Evolutionary conservation across 495 filamentous ascomycete species (phyloP).

Genomic region (Rhypophila decipiens): DNA sequence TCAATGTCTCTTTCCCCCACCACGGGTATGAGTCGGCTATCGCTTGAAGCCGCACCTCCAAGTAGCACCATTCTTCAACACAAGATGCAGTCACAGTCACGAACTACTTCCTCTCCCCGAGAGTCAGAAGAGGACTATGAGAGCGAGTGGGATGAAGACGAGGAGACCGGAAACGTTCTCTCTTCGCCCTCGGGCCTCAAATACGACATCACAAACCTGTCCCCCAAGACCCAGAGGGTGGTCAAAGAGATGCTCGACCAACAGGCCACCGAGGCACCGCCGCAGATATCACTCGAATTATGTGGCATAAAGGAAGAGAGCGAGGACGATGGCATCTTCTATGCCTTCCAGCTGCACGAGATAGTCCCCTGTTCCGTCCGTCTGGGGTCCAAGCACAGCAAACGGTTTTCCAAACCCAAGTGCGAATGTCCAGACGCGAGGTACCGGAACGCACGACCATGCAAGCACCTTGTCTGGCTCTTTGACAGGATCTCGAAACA

Average conservation of each 20-base stretch:
- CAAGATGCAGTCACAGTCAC: too few species aligned
- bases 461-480: constrained; percentile 44
- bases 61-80: too few species aligned
- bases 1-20: constrained; percentile 31
- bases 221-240: constrained; percentile 13
- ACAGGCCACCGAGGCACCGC: constrained; percentile 13
- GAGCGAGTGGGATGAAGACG: constrained; percentile 23
- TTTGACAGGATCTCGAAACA: constrained; percentile 39
- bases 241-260: constrained; percentile 18
- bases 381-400: constrained; percentile 29
- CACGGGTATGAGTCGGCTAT: constrained; percentile 34
- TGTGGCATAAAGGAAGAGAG: constrained; percentile 29
- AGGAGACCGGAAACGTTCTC: constrained; percentile 23
- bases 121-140: constrained; percentile 14
- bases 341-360: constrained; percentile 43
- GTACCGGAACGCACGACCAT: constrained; percentile 22
- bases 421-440: constrained; percentile 35
- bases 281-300: constrained; percentile 35
- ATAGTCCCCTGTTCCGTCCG: constrained; percentile 38
- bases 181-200: constrained; percentile 30
- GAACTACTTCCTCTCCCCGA: constrained; percentile 1
- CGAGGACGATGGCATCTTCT: constrained; percentile 30
- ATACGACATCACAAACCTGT: constrained; percentile 25
- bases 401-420: constrained; percentile 26
- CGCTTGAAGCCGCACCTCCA: constrained; percentile 29